These are phyloP conservation scores for Botrytis elliptica DNA, from an alignment of 2,329 filamentous ascomycete species.

Conservation along the genomic window DNA sequence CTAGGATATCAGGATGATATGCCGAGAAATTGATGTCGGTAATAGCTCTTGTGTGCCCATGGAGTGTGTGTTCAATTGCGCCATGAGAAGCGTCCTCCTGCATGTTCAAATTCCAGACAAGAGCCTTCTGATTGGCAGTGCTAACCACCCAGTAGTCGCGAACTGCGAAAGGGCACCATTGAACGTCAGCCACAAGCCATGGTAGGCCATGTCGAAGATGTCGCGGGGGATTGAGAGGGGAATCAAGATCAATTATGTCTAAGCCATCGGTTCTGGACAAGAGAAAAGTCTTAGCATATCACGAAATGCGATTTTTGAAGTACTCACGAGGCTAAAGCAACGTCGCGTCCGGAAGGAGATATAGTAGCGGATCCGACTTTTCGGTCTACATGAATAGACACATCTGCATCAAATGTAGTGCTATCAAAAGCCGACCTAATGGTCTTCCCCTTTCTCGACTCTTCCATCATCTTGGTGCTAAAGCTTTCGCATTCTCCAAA, in stretches of 20 bases:
- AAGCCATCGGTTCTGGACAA: constrained; percentile 66
- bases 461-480: constrained; percentile 35
- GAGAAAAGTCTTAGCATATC: neutral
- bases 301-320: neutral
- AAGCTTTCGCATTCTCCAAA: constrained; percentile 25
- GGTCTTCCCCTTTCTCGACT: constrained; percentile 54
- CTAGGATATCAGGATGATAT: constrained; percentile 83
- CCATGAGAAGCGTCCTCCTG: constrained; percentile 63
- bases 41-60: constrained; percentile 83
- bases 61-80: constrained; percentile 81
- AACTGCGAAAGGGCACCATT: constrained; percentile 91
- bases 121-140: constrained; percentile 88
- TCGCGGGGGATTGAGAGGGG: constrained; percentile 80
- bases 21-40: constrained; percentile 97
- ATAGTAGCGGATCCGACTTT: constrained; percentile 85
- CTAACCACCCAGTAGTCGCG: constrained; percentile 93
- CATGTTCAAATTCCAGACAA: constrained; percentile 89
- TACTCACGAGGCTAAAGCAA: constrained; percentile 74
- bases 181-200: constrained; percentile 95
- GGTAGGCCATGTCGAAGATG: constrained; percentile 81
- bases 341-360: constrained; percentile 84
- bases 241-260: constrained; percentile 89
- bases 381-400: constrained; percentile 74
- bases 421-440: constrained; percentile 76
- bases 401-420: constrained; percentile 81